A percentile compares a stretch with the other conserved stretches of the same genome.
Conservation (phyloP, 345 rosid genomes). For the Ceriops zippeliana region DNA sequence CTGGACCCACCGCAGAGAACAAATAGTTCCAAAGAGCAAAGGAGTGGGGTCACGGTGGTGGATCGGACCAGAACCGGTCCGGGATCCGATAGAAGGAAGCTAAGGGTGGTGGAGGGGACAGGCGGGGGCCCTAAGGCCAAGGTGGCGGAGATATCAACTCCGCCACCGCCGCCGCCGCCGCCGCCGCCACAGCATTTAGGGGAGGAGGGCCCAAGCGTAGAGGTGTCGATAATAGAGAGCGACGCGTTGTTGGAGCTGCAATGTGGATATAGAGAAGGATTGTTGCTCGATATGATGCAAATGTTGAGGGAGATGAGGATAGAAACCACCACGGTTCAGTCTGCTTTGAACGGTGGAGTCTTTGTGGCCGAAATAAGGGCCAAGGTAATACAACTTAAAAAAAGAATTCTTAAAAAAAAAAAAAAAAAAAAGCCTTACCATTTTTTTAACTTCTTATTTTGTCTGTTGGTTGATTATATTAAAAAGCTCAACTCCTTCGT, state of each 20-base stretch:
- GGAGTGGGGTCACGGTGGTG: conserved; percentile 23
- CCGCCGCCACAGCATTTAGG: neutral
- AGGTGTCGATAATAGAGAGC: conserved; percentile 92
- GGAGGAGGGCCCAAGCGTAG: conserved; percentile 31
- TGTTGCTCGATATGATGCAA: conserved; percentile 78
- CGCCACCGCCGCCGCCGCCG: neutral
- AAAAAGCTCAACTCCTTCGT: neutral
- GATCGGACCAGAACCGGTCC: conserved; percentile 38
- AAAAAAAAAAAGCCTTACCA: too few species aligned
- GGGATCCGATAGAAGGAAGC: conserved; percentile 47
- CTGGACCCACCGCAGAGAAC: conserved; percentile 31
- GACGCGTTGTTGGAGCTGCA: conserved; percentile 79
- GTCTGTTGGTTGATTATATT: neutral
- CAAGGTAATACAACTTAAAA: conserved; percentile 34
- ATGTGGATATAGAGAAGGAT: conserved; percentile 67
- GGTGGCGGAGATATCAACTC: conserved; percentile 27
- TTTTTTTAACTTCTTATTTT: neutral
- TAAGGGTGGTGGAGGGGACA: conserved; percentile 44
- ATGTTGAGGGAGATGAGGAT: conserved; percentile 62
- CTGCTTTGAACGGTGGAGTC: conserved; percentile 42
- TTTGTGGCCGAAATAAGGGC: conserved; percentile 85
- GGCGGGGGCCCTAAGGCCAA: conserved; percentile 42
- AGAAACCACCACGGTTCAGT: conserved; percentile 70
- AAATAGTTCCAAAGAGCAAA: conserved; percentile 37
- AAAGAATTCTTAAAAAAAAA: too few species aligned